Base-by-base conservation (phyloP, 2,329 filamentous ascomycete species). In the Xylaria polymorpha region DNA sequence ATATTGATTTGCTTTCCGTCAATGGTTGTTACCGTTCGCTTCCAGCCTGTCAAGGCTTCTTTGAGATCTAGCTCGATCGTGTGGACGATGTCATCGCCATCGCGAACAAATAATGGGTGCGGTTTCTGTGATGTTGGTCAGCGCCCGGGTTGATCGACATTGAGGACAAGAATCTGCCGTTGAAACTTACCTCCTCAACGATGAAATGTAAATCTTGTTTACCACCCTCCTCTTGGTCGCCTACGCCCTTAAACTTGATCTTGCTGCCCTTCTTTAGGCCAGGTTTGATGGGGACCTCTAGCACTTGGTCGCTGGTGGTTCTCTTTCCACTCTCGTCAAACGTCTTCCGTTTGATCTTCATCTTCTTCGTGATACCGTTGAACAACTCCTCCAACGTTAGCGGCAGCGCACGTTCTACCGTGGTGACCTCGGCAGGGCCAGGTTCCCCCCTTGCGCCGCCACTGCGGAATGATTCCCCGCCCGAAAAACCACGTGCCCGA, bases 231-330 rank as follows among this genome's bases (percentile, higher is more conserved):
- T 97, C 94, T 80, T 98, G 94, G 81, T 99, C 96, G 12, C 96
- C 96, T n/a, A 99, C 94, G 50, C 95, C 94, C 78, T 92, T 93
- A 79, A 97, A 99, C 83, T 98, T 98, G 82, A 99, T 97, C 86
- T 98, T 99, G 77, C 93, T 97, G 37, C 96, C 96, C 75, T 97
- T 94, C 83, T 98, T 98, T 81, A 98, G 83, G 68, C 96, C 96
- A 6, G 94, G 91, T 83, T 98, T 98, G 83, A 99, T 97, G 56
- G 94, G 94, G 61, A 98, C 95, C 78, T 97, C 94, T 37, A 99
- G 84, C 20, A 98, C 93, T 77, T 94, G 92, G 76, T 99, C 96
- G 69, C 94, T 92, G 3, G 91, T 92, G 51, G 89, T 93, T 75
- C 94, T 90, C 84, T 97, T 97, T 67, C 94, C 94, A 0, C 87